phyloP scores from a whole-genome alignment of 1,284 basidiomycete species.

The Trichosporon inkin region DNA sequence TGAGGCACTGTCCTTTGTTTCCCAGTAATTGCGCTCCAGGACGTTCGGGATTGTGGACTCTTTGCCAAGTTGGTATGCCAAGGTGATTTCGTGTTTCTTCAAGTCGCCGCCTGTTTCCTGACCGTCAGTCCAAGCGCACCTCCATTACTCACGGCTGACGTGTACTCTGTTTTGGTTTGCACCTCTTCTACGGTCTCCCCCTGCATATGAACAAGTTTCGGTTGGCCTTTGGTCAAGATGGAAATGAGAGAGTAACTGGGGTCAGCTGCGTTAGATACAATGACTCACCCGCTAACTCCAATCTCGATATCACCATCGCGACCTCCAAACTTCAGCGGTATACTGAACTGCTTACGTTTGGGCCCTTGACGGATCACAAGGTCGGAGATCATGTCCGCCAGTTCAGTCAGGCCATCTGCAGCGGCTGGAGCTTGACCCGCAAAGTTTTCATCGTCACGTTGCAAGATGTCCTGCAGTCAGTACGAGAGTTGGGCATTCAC shows the following conservation, averaged over 20 bases:
- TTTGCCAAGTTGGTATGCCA: conserved; percentile 46
- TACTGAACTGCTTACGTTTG: conserved; percentile 79
- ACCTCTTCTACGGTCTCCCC: conserved; percentile 73
- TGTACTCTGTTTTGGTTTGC: conserved; percentile 63
- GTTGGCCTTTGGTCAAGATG: conserved; percentile 72
- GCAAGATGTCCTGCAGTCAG: neutral
- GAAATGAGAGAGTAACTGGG: conserved; percentile 76
- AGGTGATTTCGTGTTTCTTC: conserved; percentile 38
- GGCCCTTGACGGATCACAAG: conserved; percentile 80
- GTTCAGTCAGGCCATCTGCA: conserved; percentile 63
- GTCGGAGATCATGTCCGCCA: conserved; percentile 53
- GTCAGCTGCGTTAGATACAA: neutral
- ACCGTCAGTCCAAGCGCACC: neutral
- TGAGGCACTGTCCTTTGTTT: conserved; percentile 22
- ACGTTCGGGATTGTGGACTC: conserved; percentile 40
- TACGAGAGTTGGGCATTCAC: conserved; percentile 30
- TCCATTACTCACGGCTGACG: conserved; percentile 63
- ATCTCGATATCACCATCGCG: conserved; percentile 67
- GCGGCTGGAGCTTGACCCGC: conserved; percentile 48
- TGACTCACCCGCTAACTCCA: conserved; percentile 76
- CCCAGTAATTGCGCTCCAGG: conserved; percentile 47
- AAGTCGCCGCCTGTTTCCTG: conserved; percentile 48
- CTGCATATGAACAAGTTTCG: conserved; percentile 74
- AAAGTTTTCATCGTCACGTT: neutral
- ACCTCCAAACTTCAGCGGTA: conserved; percentile 71